phyloP scores from a whole-genome alignment of 2,329 filamentous ascomycete species.

The Fusarium staphyleae region DNA sequence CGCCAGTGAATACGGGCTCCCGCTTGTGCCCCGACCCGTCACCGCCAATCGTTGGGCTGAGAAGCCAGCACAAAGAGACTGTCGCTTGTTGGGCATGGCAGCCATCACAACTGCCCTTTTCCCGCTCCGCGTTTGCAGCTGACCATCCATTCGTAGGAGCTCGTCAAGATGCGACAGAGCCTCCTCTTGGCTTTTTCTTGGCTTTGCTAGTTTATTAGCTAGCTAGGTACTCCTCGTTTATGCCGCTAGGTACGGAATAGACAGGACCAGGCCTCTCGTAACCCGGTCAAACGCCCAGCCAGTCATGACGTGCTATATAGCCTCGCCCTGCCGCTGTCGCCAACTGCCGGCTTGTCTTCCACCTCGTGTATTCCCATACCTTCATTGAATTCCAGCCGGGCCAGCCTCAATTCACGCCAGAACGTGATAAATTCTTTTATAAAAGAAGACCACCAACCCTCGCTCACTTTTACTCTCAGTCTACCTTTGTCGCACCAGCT shows the following conservation, averaged over 20 bases:
- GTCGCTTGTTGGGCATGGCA: slow-evolving; percentile 12
- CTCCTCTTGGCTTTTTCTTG: slow-evolving; percentile 21
- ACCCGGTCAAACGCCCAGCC: slow-evolving; percentile 17
- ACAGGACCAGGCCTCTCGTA: neutral
- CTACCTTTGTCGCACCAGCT: slow-evolving; percentile 2
- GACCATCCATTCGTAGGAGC: slow-evolving; percentile 20
- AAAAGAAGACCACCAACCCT: slow-evolving; percentile 14
- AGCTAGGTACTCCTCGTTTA: slow-evolving; percentile 16
- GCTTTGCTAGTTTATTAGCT: neutral
- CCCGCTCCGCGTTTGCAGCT: slow-evolving; percentile 22
- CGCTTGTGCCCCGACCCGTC: slow-evolving; percentile 13
- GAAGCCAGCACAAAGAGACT: slow-evolving; percentile 21
- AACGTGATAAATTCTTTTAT: slow-evolving; percentile 15
- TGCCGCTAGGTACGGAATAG: slow-evolving; percentile 12
- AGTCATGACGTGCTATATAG: slow-evolving; percentile 23
- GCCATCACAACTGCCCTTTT: neutral
- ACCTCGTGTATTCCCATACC: neutral
- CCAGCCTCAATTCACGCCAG: slow-evolving; percentile 18
- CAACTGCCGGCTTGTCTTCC: slow-evolving; percentile 6
- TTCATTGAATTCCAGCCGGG: slow-evolving; percentile 25
- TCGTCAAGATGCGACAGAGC: slow-evolving; percentile 16
- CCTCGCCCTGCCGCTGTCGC: slow-evolving; percentile 12
- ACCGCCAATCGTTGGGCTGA: slow-evolving; percentile 26
- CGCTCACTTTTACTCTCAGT: slow-evolving; percentile 13
- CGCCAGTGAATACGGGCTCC: slow-evolving; percentile 33